Conservation (phyloP, 2,329 filamentous ascomycete species). For the Clonostachys solani region DNA sequence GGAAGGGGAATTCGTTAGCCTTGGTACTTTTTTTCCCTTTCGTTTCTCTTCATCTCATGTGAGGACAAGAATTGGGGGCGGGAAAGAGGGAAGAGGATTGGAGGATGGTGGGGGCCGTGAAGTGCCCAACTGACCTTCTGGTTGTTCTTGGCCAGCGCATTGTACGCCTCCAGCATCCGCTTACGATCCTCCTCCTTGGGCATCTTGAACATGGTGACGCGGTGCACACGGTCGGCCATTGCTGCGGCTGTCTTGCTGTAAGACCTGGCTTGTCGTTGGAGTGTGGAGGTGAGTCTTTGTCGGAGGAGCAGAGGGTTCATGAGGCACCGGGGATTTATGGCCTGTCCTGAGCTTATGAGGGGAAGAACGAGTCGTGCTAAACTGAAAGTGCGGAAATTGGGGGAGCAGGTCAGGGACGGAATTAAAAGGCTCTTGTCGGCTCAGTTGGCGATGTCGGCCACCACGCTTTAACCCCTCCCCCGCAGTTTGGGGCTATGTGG, state of each 20-base stretch:
- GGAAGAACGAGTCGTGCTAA: too few relatives aligned
- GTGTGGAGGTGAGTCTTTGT: too few relatives aligned
- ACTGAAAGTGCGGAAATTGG: too few relatives aligned
- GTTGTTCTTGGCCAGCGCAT: slow-evolving; percentile 30
- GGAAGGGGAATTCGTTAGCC: too few relatives aligned
- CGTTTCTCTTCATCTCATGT: neutral
- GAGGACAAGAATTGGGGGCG: neutral
- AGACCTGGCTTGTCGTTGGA: neutral
- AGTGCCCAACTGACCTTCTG: slow-evolving; percentile 27
- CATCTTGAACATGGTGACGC: slow-evolving; percentile 51
- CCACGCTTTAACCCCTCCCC: too few relatives aligned
- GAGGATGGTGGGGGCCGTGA: neutral
- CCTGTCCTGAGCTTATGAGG: too few relatives aligned
- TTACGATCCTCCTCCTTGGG: slow-evolving; percentile 36
- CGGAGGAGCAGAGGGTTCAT: too few relatives aligned
- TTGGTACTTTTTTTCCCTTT: neutral
- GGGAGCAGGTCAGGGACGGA: too few relatives aligned
- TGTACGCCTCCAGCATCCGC: slow-evolving; percentile 39
- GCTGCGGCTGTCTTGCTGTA: slow-evolving; percentile 1
- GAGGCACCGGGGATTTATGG: too few relatives aligned
- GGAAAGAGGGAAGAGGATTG: neutral
- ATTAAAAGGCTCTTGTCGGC: too few relatives aligned
- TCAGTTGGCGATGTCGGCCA: too few relatives aligned
- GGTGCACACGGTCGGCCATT: slow-evolving; percentile 39
- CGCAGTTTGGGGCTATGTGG: too few relatives aligned